Evolutionary conservation across 768 basidiomycete species (phyloP).

Genomic region (Roridomyces roridus): DNA sequence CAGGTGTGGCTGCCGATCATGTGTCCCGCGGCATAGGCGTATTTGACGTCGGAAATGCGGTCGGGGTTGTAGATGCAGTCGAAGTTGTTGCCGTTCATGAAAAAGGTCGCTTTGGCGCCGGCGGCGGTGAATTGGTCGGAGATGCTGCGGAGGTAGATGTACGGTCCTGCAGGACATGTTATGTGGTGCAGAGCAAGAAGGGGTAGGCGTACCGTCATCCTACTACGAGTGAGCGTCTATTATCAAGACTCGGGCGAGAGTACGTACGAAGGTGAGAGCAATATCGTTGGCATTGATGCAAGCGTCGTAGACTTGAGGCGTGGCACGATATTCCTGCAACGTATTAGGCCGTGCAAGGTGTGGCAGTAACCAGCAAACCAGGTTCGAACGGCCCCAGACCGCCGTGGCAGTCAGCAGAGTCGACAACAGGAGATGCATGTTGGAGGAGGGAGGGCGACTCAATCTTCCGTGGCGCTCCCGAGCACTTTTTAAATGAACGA

Average conservation of each 20-base stretch:
- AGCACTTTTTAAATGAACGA: no score
- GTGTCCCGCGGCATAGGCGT: slow-evolving; percentile 44
- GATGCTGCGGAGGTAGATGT: slow-evolving; percentile 37
- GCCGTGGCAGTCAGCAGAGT: no score
- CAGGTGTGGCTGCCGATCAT: no score
- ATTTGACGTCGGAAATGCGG: slow-evolving; percentile 36
- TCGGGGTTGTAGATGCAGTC: slow-evolving; percentile 40
- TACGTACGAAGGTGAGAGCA: slow-evolving; percentile 37
- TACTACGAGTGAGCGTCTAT: not conserved
- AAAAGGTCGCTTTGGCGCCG: slow-evolving; percentile 49
- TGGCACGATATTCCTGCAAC: not conserved
- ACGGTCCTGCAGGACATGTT: slow-evolving; percentile 40
- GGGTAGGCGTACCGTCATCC: not conserved
- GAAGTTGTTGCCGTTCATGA: slow-evolving; percentile 49
- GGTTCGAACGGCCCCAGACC: no score
- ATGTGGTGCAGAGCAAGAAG: slow-evolving; percentile 5
- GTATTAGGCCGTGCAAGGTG: not conserved
- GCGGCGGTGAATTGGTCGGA: slow-evolving; percentile 37
- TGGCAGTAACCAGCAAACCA: no score
- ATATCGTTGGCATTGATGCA: slow-evolving; percentile 40
- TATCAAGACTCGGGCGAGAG: slow-evolving; percentile 14
- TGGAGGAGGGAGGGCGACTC: no score
- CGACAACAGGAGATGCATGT: no score
- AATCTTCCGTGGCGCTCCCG: no score
- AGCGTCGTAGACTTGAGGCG: slow-evolving; percentile 34